phyloP scores from a whole-genome alignment of 768 basidiomycete species.

The Suillus sp. region DNA sequence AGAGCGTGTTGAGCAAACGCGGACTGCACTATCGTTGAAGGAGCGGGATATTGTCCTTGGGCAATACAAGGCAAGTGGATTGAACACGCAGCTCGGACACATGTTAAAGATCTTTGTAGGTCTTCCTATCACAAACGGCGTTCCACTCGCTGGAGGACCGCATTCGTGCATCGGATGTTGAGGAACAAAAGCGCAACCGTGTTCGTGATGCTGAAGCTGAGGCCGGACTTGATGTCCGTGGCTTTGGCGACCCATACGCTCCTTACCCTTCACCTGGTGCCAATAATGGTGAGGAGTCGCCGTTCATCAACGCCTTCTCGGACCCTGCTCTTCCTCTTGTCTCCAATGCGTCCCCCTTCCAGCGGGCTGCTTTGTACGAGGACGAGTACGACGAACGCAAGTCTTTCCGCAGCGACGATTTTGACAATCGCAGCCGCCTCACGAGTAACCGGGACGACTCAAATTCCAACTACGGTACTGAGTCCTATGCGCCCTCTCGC shows the following conservation, averaged over 20 bases:
- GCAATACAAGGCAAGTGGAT: slow-evolving; percentile 65
- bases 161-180: slow-evolving; percentile 78
- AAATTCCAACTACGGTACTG: slow-evolving; percentile 82
- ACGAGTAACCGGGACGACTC: slow-evolving; percentile 80
- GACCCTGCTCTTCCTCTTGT: slow-evolving; percentile 86
- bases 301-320: slow-evolving; percentile 43
- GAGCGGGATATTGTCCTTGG: slow-evolving; percentile 83
- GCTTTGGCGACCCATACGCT: slow-evolving; percentile 69
- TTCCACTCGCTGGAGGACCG: slow-evolving; percentile 91
- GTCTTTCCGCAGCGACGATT: slow-evolving; percentile 75
- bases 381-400: slow-evolving; percentile 78
- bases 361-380: slow-evolving; percentile 73
- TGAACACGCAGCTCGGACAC: neutral
- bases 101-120: slow-evolving; percentile 46
- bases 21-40: slow-evolving; percentile 54
- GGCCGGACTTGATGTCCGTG: slow-evolving; percentile 61
- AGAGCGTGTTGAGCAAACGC: slow-evolving; percentile 62
- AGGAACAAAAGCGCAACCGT: slow-evolving; percentile 83
- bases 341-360: slow-evolving; percentile 78
- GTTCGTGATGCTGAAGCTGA: slow-evolving; percentile 76
- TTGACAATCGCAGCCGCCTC: slow-evolving; percentile 75
- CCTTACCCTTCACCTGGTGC: slow-evolving; percentile 63
- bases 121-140: slow-evolving; percentile 82
- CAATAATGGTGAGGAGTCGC: slow-evolving; percentile 40
- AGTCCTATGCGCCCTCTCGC: slow-evolving; percentile 90